A percentile compares a stretch with the other conserved stretches of the same genome.
phyloP scores from a whole-genome alignment of 176 grass and related monocot species.

The Eleusine coracana region DNA sequence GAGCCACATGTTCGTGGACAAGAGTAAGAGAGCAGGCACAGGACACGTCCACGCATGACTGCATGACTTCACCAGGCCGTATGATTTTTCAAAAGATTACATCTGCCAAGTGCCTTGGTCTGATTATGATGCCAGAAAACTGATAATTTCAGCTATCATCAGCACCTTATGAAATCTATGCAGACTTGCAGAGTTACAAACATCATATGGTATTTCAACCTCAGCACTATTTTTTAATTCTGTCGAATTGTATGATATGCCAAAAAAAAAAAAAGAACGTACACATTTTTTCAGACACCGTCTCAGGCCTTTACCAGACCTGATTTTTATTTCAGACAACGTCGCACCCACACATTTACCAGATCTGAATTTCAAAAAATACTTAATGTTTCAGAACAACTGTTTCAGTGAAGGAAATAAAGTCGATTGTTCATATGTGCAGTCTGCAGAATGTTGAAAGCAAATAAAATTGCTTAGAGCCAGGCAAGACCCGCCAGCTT shows the following conservation, averaged over 20 bases:
- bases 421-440: background rate
- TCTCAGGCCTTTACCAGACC: background rate
- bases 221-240: background rate
- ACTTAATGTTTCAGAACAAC: background rate
- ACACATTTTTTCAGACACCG: background rate
- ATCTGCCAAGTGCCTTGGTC: background rate
- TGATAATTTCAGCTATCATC: background rate
- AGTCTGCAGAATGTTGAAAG: background rate
- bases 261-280: too few relatives aligned
- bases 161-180: background rate
- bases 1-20: slow-evolving; percentile 28
- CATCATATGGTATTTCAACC: background rate
- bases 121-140: background rate
- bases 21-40: slow-evolving; percentile 32
- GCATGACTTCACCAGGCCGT: background rate
- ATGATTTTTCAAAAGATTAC: background rate
- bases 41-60: slow-evolving; percentile 32
- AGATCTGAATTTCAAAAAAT: background rate
- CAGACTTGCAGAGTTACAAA: background rate
- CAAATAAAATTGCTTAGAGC: background rate
- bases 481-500: background rate
- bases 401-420: background rate
- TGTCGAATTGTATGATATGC: background rate
- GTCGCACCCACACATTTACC: background rate
- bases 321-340: background rate